Evolutionary conservation across 75 land plant genomes (phyloP).

Genomic region (Isoetes taiwanensis): DNA sequence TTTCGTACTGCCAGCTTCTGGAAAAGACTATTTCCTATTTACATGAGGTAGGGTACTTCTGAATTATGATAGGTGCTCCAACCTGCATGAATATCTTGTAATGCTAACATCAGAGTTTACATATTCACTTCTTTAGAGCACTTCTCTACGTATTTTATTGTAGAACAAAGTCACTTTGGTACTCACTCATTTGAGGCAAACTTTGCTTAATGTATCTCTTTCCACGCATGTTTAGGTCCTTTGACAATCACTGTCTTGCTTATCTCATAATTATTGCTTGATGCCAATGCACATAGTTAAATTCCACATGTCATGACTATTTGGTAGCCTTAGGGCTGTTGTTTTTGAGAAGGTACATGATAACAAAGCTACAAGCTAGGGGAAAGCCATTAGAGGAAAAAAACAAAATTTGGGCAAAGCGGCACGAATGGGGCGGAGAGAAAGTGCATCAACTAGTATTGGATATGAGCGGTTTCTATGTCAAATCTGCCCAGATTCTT

Average conservation of each 20-base stretch:
- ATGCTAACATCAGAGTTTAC: background rate
- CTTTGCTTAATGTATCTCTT: no score
- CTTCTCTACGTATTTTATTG: background rate
- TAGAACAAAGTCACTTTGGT: no score
- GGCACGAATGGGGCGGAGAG: conserved; percentile 39
- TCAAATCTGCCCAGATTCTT: conserved; percentile 37
- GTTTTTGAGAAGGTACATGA: conserved; percentile 25
- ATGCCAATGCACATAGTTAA: conserved; percentile 9
- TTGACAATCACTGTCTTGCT: background rate
- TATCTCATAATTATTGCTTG: background rate
- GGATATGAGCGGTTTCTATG: conserved; percentile 42
- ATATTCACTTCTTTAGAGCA: background rate
- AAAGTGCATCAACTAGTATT: conserved; percentile 27
- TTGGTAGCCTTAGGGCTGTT: conserved; percentile 9
- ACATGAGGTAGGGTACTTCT: conserved; percentile 15
- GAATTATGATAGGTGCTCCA: background rate
- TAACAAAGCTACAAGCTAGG: conserved; percentile 24
- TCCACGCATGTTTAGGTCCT: no score
- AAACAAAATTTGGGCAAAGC: conserved; percentile 22
- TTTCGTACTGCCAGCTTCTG: conserved; percentile 28
- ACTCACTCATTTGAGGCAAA: no score
- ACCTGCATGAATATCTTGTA: background rate
- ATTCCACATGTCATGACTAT: background rate
- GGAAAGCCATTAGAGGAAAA: conserved; percentile 15
- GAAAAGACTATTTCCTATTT: conserved; percentile 27